Conservation (phyloP, 75 land plant species). For the Gnetum montanum region DNA sequence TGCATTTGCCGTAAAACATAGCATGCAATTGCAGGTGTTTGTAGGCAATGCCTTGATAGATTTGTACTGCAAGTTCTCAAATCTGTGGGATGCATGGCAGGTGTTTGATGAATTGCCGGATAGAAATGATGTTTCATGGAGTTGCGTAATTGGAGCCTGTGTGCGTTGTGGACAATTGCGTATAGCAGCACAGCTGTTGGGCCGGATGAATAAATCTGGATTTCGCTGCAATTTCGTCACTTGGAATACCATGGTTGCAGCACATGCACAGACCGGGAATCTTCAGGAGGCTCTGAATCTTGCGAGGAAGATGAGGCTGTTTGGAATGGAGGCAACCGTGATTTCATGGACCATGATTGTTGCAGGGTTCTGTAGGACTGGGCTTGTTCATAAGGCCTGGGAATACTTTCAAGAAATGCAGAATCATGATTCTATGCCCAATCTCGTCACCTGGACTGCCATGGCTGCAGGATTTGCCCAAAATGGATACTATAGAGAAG, state of each 20-base stretch:
- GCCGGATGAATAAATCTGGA: constrained; percentile 5
- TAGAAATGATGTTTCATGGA: not conserved
- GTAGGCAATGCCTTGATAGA: not conserved
- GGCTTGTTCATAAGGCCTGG: not conserved
- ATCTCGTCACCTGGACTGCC: constrained; percentile 9
- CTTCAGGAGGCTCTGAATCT: not conserved
- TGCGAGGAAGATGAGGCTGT: not conserved
- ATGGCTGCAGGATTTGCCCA: constrained; percentile 10
- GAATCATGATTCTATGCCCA: not conserved
- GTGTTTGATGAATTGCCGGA: constrained; percentile 1
- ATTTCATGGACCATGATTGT: not conserved
- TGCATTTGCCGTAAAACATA: too few relatives aligned
- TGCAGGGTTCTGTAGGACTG: not conserved
- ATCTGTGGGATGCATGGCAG: constrained; percentile 19
- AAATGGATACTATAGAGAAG: not conserved
- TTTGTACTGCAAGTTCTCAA: constrained; percentile 13
- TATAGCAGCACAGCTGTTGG: constrained; percentile 5
- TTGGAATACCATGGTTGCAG: not conserved
- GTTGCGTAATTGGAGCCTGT: not conserved
- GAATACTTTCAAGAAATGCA: constrained; percentile 5
- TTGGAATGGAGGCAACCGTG: constrained; percentile 1
- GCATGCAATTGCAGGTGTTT: too few relatives aligned
- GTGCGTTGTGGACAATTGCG: not conserved
- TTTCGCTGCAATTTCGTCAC: not conserved
- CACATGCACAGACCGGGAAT: not conserved